These are phyloP conservation scores for Pleurozium schreberi DNA, from an alignment of 225 moss, liverwort and hornwort genomes.

Conservation along the genomic window DNA sequence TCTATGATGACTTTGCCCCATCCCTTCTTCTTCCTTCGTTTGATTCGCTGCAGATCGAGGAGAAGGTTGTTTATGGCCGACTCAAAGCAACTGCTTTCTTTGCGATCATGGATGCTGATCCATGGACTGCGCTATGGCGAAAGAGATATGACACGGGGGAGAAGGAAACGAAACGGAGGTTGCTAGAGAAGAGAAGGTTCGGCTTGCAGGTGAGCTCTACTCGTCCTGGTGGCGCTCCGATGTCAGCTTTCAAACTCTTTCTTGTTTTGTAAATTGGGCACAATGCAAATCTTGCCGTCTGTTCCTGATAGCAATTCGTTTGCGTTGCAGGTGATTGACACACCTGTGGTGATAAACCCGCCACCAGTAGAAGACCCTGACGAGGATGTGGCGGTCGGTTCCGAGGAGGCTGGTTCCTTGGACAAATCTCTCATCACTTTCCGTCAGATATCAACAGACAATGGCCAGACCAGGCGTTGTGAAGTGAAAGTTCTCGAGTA, in stretches of 20 bases:
- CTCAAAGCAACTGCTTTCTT: constrained; percentile 66
- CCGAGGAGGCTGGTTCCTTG: constrained; percentile 25
- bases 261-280: not conserved
- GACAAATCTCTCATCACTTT: constrained; percentile 46
- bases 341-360: constrained; percentile 17
- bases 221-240: not conserved
- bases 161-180: constrained; percentile 26
- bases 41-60: constrained; percentile 54
- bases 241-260: not conserved
- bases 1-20: constrained; percentile 52
- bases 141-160: constrained; percentile 46
- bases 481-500: constrained; percentile 83
- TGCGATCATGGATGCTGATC: constrained; percentile 72
- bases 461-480: constrained; percentile 58
- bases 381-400: constrained; percentile 31
- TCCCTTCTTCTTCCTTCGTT: constrained; percentile 55
- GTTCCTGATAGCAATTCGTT: not conserved
- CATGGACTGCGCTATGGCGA: constrained; percentile 65
- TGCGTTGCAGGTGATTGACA: constrained; percentile 42
- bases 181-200: constrained; percentile 26
- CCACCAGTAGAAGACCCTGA: constrained; percentile 17
- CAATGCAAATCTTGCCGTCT: not conserved
- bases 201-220: constrained; percentile 31
- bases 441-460: constrained; percentile 78
- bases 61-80: constrained; percentile 53